Base-by-base conservation (phyloP, 495 filamentous ascomycete species). In the Staphylotrichum tortipilum region DNA sequence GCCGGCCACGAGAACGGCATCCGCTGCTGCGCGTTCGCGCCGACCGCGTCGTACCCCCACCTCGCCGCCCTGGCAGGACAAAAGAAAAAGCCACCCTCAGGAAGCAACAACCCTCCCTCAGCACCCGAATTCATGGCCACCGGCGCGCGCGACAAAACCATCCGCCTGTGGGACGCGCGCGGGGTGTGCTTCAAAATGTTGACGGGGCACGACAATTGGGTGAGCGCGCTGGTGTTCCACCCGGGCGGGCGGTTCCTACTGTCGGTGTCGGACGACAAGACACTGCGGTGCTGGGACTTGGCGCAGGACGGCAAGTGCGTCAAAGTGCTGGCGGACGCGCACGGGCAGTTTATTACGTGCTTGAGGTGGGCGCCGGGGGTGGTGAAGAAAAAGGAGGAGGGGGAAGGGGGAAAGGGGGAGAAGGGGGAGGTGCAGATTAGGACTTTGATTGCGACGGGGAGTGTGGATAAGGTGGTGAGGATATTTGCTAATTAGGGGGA, bases 121-220 rank as follows among this genome's bases (percentile, higher is more conserved):
- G 79, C 83, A 2, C 82, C 84, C 3, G 92, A 96, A 57, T 97
- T 89, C 61, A 77, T 95, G 53, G 92, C 92, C 1, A 95, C 92
- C 0, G 92, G 88, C 3, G 81, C 82, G 7, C 74, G 91, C 57
- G 92, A 98, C 60, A 97, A 95, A 68, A 88, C 81, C 0, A 92
- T 98, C 58, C 82, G 81, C 59, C 65, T 98, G 11, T 97, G 89
- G 89, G 88, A 95, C 63, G 74, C 80, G 7, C 77, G 88, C 36
- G 91, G 92, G 4, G 85, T 82, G 12, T 74, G 87, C 38, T 82
- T 98, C 57, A 95, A 88, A 65, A 94, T 85, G 4, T 74, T 97
- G 7, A 65, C 82, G 1, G 92, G 92, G 4, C 92, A 98, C 59
- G 92, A 98, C 64, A 98, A 95, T 63, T 98, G 92, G 92, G 84